Evolutionary conservation across 257 asterid species (phyloP).

Genomic region (Galeopsis tetrahit): DNA sequence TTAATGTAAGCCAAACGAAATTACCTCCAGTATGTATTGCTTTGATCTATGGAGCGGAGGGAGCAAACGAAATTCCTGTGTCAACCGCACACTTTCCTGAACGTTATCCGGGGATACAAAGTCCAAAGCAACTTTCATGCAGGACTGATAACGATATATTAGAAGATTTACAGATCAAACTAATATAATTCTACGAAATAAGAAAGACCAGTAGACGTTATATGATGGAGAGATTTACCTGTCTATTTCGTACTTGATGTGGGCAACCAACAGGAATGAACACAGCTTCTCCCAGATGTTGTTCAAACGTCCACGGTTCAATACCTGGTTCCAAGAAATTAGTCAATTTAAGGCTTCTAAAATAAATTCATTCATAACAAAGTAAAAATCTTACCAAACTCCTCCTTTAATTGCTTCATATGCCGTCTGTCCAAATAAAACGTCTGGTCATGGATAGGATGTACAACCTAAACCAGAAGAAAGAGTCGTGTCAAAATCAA

Average conservation of each 20-base stretch:
- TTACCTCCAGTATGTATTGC: conserved; percentile 80
- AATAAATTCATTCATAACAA: conserved; percentile 8
- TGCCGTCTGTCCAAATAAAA: conserved; percentile 60
- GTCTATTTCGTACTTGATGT: conserved; percentile 83
- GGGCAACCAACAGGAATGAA: conserved; percentile 93
- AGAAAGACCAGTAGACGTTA: conserved; percentile 11
- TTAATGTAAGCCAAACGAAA: not conserved
- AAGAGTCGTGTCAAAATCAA: not conserved
- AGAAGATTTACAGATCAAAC: conserved; percentile 1
- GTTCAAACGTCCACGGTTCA: conserved; percentile 92
- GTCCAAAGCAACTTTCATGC: conserved; percentile 78
- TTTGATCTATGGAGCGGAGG: conserved; percentile 65
- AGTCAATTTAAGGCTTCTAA: conserved; percentile 26
- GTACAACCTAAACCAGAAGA: conserved; percentile 53
- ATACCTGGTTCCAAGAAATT: conserved; percentile 46
- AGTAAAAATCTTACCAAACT: conserved; percentile 52
- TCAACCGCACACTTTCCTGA: conserved; percentile 63
- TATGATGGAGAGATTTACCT: conserved; percentile 44
- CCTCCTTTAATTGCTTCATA: conserved; percentile 62
- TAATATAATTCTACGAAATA: not conserved
- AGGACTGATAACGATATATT: conserved; percentile 51
- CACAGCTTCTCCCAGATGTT: conserved; percentile 87
- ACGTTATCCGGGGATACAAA: conserved; percentile 82
- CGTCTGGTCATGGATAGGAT: conserved; percentile 85
- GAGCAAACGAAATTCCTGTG: conserved; percentile 68